phyloP scores from a whole-genome alignment of 805 yeast species.

The Ogataea pilisensis region DNA sequence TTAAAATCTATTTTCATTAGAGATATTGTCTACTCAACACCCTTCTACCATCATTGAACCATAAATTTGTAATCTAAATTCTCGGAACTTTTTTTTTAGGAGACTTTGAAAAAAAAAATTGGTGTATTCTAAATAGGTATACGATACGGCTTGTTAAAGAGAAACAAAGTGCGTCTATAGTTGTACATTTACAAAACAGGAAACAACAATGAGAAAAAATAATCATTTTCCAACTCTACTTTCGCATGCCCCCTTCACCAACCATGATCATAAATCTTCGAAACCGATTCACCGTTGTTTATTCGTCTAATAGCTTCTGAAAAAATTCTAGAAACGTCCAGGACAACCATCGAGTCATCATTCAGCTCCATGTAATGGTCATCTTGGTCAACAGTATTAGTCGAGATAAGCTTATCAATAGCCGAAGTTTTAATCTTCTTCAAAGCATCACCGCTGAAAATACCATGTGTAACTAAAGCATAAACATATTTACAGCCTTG shows the following conservation, averaged over 20 bases:
- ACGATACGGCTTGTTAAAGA: no score
- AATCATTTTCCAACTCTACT: no score
- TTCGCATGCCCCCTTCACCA: conserved; percentile 42
- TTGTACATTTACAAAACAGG: no score
- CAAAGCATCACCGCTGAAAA: conserved; percentile 89
- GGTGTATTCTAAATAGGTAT: no score
- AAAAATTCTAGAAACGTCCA: conserved; percentile 83
- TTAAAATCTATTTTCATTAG: no score
- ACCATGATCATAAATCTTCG: conserved; percentile 87
- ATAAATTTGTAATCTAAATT: no score
- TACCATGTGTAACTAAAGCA: conserved; percentile 88
- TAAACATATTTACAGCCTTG: conserved; percentile 87
- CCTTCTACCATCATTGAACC: no score
- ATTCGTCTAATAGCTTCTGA: conserved; percentile 96
- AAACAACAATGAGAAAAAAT: no score
- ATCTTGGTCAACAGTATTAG: conserved; percentile 87
- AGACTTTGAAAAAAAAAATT: no score
- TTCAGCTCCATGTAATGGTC: conserved; percentile 51
- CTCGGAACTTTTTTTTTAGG: no score
- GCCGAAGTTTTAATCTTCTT: conserved; percentile 60
- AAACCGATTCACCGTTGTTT: conserved; percentile 94
- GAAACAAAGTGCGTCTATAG: no score
- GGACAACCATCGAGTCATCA: conserved; percentile 54
- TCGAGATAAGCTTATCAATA: conserved; percentile 81
- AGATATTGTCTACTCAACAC: no score